Conservation (phyloP, 768 basidiomycete genomes). For the Termitomyces heimii region DNA sequence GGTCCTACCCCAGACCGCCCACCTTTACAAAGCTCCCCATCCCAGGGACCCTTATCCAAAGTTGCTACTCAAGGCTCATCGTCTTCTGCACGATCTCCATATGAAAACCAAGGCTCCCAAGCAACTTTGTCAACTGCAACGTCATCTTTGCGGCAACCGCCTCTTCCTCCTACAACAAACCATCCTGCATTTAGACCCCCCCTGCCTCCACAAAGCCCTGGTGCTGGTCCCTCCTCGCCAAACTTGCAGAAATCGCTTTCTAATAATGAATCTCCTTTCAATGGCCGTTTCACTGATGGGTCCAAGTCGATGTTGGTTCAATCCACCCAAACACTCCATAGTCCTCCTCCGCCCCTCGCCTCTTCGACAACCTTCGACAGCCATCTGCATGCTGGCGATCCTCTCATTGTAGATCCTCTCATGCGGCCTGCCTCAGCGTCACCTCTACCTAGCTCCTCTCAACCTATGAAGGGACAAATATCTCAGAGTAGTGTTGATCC, state of each 20-base stretch:
- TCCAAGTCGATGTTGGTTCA: conserved; percentile 79
- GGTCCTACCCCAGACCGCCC: conserved; percentile 17
- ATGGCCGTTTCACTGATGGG: conserved; percentile 66
- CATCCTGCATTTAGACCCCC: conserved; percentile 11
- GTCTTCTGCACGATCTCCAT: conserved; percentile 17
- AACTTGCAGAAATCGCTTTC: conserved; percentile 24
- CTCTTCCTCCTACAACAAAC: conserved; percentile 16
- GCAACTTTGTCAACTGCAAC: conserved; percentile 24
- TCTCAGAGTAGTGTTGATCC: conserved; percentile 47
- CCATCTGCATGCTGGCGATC: conserved; percentile 16
- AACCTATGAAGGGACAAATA: conserved; percentile 16
- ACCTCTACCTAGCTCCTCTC: conserved; percentile 18
- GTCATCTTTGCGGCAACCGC: conserved; percentile 13
- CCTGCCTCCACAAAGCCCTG: conserved; percentile 41
- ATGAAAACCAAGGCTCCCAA: conserved; percentile 19
- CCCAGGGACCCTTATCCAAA: conserved; percentile 19
- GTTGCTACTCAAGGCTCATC: conserved; percentile 4
- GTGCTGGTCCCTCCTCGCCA: conserved; percentile 47
- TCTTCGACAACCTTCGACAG: conserved; percentile 28
- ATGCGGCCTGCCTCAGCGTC: conserved; percentile 24
- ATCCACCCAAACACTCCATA: conserved; percentile 32
- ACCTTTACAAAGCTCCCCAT: conserved; percentile 17
- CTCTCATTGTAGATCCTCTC: conserved; percentile 30
- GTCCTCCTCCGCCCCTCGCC: conserved; percentile 26
- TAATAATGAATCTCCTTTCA: conserved; percentile 44